Conservation (phyloP, 2,329 filamentous ascomycete species). For the Xylariales sp. region DNA sequence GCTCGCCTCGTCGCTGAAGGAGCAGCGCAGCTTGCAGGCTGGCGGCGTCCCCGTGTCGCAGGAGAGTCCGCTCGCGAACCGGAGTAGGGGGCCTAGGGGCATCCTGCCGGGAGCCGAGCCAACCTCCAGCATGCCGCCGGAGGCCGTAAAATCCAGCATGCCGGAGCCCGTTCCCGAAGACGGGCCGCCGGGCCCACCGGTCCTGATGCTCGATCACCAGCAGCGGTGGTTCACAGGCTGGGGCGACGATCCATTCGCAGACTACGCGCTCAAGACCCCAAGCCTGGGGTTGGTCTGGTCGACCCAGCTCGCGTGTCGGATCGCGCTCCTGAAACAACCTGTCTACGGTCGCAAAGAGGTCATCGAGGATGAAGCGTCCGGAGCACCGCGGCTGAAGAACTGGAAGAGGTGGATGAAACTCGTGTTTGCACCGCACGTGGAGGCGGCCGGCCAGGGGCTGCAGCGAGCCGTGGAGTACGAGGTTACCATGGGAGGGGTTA, state of each 20-base stretch:
- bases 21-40: conserved; percentile 13
- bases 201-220: conserved; percentile 78
- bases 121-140: conserved; percentile 32
- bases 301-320: conserved; percentile 78
- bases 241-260: conserved; percentile 63
- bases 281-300: conserved; percentile 87
- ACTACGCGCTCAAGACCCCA: conserved; percentile 68
- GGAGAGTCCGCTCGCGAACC: conserved; percentile 47
- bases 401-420: conserved; percentile 82
- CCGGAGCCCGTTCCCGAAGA: conserved; percentile 24
- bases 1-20: conserved; percentile 13
- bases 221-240: conserved; percentile 95
- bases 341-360: conserved; percentile 35
- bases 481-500: conserved; percentile 64
- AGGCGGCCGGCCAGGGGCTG: conserved; percentile 43
- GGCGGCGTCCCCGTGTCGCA: conserved; percentile 21
- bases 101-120: conserved; percentile 27
- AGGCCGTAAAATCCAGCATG: conserved; percentile 27
- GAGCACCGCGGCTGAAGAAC: conserved; percentile 38
- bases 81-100: conserved; percentile 30
- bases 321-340: conserved; percentile 74
- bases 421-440: conserved; percentile 79
- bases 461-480: conserved; percentile 65
- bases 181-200: conserved; percentile 36
- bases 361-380: conserved; percentile 26